A percentile compares a stretch with the other conserved stretches of the same genome.
Conservation (phyloP, 2,329 filamentous ascomycete genomes). For the Fusarium marasasianum region DNA sequence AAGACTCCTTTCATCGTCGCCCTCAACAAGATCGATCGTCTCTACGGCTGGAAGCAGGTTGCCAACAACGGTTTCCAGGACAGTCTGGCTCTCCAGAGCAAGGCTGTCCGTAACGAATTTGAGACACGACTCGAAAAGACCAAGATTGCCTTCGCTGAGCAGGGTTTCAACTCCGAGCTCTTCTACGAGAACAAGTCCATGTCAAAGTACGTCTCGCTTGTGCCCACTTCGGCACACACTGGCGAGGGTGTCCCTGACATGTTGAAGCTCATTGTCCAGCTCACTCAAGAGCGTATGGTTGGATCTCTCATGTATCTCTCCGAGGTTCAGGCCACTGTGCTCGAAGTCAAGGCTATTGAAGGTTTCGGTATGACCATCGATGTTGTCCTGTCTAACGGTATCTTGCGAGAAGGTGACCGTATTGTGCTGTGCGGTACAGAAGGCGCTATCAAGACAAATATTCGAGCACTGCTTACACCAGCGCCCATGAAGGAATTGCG, state of each 20-base stretch:
- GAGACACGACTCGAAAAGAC: slow-evolving; percentile 88
- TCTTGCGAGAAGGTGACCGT: slow-evolving; percentile 91
- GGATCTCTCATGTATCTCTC: slow-evolving; percentile 97
- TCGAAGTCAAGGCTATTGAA: slow-evolving; percentile 99
- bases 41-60: slow-evolving; percentile 98
- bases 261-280: slow-evolving; percentile 90
- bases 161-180: slow-evolving; percentile 97
- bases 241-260: slow-evolving; percentile 99
- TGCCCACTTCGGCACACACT: slow-evolving; percentile 97
- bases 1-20: slow-evolving; percentile 99
- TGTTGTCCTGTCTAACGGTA: slow-evolving; percentile 95
- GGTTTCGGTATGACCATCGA: slow-evolving; percentile 99
- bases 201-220: slow-evolving; percentile 92
- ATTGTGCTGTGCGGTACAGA: slow-evolving; percentile 97
- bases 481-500: slow-evolving; percentile 93
- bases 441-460: slow-evolving; percentile 93
- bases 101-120: slow-evolving; percentile 94
- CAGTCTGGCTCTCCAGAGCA: slow-evolving; percentile 87
- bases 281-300: slow-evolving; percentile 98
- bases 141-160: slow-evolving; percentile 93
- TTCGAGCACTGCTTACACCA: slow-evolving; percentile 91
- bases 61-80: slow-evolving; percentile 99
- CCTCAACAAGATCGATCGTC: slow-evolving; percentile 99
- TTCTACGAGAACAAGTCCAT: slow-evolving; percentile 99
- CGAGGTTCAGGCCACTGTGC: slow-evolving; percentile 95